Evolutionary conservation across 129 eudicot genomes (phyloP), one percentile per base, ranked within the genome.

Genomic region (Tagetes patula): DNA sequence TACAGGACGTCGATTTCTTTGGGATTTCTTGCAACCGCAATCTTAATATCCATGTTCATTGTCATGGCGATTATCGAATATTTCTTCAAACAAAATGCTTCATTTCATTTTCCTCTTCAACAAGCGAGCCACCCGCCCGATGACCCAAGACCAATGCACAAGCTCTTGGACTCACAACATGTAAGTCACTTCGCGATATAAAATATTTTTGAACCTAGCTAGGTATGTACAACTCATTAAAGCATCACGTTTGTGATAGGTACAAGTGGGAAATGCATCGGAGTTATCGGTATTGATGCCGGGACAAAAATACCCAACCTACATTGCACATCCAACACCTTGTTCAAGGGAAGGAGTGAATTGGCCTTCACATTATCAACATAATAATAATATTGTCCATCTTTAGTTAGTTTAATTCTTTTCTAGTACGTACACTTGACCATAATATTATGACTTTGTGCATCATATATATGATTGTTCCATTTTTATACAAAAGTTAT

Each of bases 281-380:
- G 89, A 86, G 70, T 79, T 84, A 71, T 81, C 93, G 8, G 93
- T 91, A 37, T 74, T 88, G 79, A 91, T 88, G 97, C 96, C 96
- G 11, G 96, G 97, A 14, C 85, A 88, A 60, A 82, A 80, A 63
- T 85, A 78, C 75, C 97, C 97, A 3, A 91, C 91, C 56, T 85
- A 74, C 85, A 88, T 91, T 76, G 96, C 97, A 40, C 92, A 86
- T 65, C 93, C 96, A 71, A 89, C 96, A 61, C 97, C 96, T 71
- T 91, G 88, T 77, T 80, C 82, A 71, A 84, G 95, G 69, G 95
- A 91, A 91, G 91, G 92, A 48, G 83, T 80, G 3, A 34, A 32
- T 73, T 86, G 92, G 92, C 97, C 92, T 56, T 65, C 92, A 72
- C 92, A 88, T 75, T 65, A 12, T 52, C 69, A 77, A 39, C 88